phyloP scores from a whole-genome alignment of 2,329 filamentous ascomycete species.

The Penicillium freii region DNA sequence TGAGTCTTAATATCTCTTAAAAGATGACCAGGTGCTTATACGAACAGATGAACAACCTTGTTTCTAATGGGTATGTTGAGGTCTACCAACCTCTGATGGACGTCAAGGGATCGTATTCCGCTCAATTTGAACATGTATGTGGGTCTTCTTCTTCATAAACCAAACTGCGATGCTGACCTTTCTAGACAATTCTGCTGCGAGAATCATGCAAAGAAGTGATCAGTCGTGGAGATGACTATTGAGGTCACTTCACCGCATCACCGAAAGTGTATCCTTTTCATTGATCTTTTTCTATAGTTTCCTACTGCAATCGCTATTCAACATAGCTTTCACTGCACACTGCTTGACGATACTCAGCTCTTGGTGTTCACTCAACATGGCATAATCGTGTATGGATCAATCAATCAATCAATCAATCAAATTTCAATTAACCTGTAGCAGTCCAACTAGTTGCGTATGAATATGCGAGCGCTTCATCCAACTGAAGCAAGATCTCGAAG shows the following conservation, averaged over 20 bases:
- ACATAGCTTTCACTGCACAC: background rate
- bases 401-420: too few relatives aligned
- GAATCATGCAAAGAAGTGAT: slow-evolving; percentile 51
- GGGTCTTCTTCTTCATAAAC: background rate
- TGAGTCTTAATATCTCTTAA: slow-evolving; percentile 32
- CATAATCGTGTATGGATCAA: too few relatives aligned
- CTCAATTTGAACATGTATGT: slow-evolving; percentile 61
- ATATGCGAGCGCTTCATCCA: too few relatives aligned
- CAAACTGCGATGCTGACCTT: slow-evolving; percentile 12
- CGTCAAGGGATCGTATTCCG: slow-evolving; percentile 59
- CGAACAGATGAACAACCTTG: slow-evolving; percentile 56
- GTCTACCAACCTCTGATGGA: slow-evolving; percentile 58
- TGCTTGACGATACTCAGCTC: background rate
- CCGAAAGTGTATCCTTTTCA: background rate
- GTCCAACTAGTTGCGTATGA: too few relatives aligned
- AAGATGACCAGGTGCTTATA: slow-evolving; percentile 3
- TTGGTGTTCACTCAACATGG: slow-evolving; percentile 6
- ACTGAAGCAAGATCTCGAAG: too few relatives aligned
- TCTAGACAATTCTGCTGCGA: slow-evolving; percentile 50
- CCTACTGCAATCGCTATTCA: background rate
- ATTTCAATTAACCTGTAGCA: too few relatives aligned
- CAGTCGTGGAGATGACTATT: slow-evolving; percentile 56
- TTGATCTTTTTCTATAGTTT: background rate
- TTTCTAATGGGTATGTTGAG: slow-evolving; percentile 58
- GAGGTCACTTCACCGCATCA: slow-evolving; percentile 3